phyloP scores from a whole-genome alignment of 1,284 basidiomycete species.

The Sanghuangporus sanghuang region DNA sequence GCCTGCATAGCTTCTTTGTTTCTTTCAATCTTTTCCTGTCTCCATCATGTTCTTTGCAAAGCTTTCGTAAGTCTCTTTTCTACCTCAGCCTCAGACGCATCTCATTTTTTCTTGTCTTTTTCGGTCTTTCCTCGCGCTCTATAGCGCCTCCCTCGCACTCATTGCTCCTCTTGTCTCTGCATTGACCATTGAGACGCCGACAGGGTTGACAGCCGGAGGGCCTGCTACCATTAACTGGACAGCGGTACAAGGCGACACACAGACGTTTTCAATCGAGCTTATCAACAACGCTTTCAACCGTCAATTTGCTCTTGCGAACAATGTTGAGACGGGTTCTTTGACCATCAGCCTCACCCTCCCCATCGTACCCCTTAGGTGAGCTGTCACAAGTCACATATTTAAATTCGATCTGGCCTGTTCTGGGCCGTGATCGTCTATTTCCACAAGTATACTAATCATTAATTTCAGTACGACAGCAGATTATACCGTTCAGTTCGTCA shows the following conservation, averaged over 20 bases:
- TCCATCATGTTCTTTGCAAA: conserved; percentile 13
- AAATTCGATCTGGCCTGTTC: background rate
- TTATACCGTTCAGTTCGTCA: conserved; percentile 50
- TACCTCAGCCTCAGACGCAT: background rate
- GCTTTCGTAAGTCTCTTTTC: conserved; percentile 10
- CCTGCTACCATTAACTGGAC: conserved; percentile 45
- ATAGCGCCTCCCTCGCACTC: conserved; percentile 40
- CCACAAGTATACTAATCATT: background rate
- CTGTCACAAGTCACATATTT: background rate
- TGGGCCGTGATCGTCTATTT: background rate
- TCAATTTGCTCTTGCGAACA: conserved; percentile 54
- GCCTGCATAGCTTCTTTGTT: background rate
- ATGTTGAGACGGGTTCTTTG: conserved; percentile 37
- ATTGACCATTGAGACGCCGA: conserved; percentile 38
- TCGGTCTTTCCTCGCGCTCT: background rate
- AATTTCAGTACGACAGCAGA: conserved; percentile 27
- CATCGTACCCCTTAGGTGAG: conserved; percentile 46
- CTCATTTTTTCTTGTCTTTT: background rate
- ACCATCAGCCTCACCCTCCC: conserved; percentile 41
- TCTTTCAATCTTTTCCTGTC: background rate
- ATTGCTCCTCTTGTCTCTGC: conserved; percentile 43
- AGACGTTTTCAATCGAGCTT: conserved; percentile 36
- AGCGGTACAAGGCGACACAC: conserved; percentile 35
- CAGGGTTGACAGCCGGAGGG: conserved; percentile 30
- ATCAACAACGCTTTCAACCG: conserved; percentile 48